Conservation (phyloP, 2,329 filamentous ascomycete species). For the Alternaria conjuncta region DNA sequence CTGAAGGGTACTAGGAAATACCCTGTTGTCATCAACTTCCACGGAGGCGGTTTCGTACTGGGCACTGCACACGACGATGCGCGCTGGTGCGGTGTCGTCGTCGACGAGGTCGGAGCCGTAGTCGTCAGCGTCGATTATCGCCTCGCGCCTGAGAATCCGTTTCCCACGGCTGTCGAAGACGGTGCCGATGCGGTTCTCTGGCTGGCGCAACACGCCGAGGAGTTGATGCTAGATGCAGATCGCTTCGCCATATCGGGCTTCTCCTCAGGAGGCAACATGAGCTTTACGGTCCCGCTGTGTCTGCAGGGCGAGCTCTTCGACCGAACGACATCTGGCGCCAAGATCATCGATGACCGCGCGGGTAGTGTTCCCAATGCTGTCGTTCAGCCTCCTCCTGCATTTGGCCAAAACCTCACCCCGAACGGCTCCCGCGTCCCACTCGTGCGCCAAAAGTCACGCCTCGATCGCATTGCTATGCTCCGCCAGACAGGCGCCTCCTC, state of each 20-base stretch:
- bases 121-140: constrained; percentile 68
- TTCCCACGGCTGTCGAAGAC: constrained; percentile 69
- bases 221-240: constrained; percentile 63
- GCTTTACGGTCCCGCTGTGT: constrained; percentile 66
- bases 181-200: constrained; percentile 67
- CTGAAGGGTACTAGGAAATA: constrained; percentile 54
- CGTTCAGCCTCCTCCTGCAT: constrained; percentile 21
- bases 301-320: constrained; percentile 57
- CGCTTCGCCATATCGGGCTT: constrained; percentile 67
- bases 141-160: constrained; percentile 66
- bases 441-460: constrained; percentile 37
- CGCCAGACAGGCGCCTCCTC: constrained; percentile 43
- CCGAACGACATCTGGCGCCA: constrained; percentile 33
- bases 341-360: constrained; percentile 37
- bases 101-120: constrained; percentile 63
- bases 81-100: constrained; percentile 63
- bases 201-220: constrained; percentile 61
- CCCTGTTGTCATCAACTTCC: constrained; percentile 68
- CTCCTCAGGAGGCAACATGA: constrained; percentile 68
- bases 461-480: constrained; percentile 45
- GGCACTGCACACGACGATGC: constrained; percentile 66
- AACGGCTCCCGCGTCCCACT: constrained; percentile 45
- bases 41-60: constrained; percentile 68
- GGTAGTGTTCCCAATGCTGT: constrained; percentile 35
- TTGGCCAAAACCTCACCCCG: constrained; percentile 21